Evolutionary conservation across 192 early-diverging fungal genomes (phyloP).

Genomic region (Thamnidium elegans): DNA sequence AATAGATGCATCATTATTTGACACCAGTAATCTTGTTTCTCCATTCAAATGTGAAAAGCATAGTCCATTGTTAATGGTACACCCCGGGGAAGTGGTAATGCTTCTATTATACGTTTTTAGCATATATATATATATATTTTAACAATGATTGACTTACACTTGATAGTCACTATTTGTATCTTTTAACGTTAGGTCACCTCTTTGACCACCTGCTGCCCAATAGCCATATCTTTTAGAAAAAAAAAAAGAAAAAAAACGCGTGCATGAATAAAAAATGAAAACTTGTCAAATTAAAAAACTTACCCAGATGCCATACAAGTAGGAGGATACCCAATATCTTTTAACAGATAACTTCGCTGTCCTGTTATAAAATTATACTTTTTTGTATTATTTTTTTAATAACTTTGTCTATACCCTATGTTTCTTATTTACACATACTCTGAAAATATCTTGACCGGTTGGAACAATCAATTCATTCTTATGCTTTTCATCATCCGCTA

Average conservation of each 20-base stretch:
- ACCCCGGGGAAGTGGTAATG: conserved; percentile 55
- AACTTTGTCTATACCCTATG: too few species aligned
- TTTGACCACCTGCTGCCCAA: conserved; percentile 89
- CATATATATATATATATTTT: neutral
- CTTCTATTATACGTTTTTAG: conserved; percentile 19
- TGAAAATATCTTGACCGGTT: conserved; percentile 61
- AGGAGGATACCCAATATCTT: conserved; percentile 76
- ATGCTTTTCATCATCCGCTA: conserved; percentile 61
- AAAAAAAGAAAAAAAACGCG: neutral
- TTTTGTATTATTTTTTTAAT: conserved; percentile 7
- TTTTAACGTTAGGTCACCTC: conserved; percentile 77
- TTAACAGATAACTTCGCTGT: conserved; percentile 55
- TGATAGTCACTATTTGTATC: conserved; percentile 62
- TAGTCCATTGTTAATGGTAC: conserved; percentile 88
- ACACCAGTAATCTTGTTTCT: conserved; percentile 75
- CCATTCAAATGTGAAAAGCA: conserved; percentile 56
- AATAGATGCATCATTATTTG: conserved; percentile 94
- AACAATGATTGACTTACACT: conserved; percentile 8
- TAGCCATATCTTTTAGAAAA: conserved; percentile 50
- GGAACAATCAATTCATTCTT: conserved; percentile 80
- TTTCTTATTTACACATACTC: conserved; percentile 9
- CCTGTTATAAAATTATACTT: conserved; percentile 51
- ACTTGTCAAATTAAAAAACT: neutral
- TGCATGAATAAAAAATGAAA: neutral
- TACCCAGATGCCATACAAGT: conserved; percentile 72